Evolutionary conservation across 768 basidiomycete species (phyloP).

Genomic region (Megacollybia marginata): DNA sequence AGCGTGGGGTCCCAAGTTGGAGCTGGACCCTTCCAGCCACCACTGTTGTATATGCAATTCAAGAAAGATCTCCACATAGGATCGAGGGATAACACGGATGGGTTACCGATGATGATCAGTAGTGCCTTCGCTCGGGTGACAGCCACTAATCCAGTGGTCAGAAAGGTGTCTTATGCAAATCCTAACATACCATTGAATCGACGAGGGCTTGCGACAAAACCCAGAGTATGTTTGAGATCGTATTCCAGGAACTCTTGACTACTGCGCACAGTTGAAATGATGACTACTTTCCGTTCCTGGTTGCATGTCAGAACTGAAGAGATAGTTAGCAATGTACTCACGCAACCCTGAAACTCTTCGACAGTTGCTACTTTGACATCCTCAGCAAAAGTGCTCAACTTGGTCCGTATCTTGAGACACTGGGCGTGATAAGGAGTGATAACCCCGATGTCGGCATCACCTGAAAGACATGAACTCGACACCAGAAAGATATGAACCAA

Average conservation of each 20-base stretch:
- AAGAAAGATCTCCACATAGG: conserved; percentile 57
- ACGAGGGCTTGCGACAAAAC: conserved; percentile 48
- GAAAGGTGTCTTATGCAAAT: not conserved
- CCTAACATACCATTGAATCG: conserved; percentile 29
- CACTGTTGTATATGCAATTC: conserved; percentile 45
- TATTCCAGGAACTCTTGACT: conserved; percentile 41
- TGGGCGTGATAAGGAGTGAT: conserved; percentile 67
- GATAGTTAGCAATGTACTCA: not conserved
- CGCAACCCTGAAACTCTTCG: conserved; percentile 37
- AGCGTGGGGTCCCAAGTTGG: conserved; percentile 8
- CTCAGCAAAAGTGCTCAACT: conserved; percentile 12
- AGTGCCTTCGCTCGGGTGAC: conserved; percentile 56
- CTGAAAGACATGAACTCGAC: conserved; percentile 14
- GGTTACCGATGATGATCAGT: conserved; percentile 54
- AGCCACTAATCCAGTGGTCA: conserved; percentile 32
- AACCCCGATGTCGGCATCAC: conserved; percentile 52
- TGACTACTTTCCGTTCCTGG: conserved; percentile 50
- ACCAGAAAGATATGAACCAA: not conserved
- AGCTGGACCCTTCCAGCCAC: conserved; percentile 34
- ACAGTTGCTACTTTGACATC: conserved; percentile 33
- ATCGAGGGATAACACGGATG: conserved; percentile 50
- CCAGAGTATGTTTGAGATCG: conserved; percentile 46
- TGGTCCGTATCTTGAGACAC: conserved; percentile 39
- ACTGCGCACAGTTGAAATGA: conserved; percentile 53
- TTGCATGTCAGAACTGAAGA: conserved; percentile 9